These are phyloP conservation scores for Podaxis sp. DNA, from an alignment of 768 basidiomycete genomes.

Conservation along the genomic window DNA sequence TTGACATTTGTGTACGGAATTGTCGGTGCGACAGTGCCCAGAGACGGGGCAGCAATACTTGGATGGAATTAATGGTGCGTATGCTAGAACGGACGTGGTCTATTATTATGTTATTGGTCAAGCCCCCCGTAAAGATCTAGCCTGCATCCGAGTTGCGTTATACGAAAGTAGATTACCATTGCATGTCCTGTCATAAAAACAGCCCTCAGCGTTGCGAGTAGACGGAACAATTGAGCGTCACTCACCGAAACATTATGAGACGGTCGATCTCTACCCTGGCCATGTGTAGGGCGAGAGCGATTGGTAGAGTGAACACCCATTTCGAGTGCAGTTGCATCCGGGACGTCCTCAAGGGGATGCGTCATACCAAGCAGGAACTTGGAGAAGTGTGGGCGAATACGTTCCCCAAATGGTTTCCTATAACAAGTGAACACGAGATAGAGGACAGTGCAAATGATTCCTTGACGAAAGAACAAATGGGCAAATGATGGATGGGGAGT, in stretches of 20 bases:
- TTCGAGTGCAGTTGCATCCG: background rate
- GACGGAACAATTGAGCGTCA: background rate
- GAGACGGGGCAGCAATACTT: too few relatives aligned
- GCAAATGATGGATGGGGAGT: background rate
- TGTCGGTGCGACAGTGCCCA: too few relatives aligned
- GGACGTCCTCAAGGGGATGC: background rate
- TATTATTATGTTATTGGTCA: too few relatives aligned
- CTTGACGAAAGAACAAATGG: background rate
- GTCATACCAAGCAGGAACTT: background rate
- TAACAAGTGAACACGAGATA: background rate
- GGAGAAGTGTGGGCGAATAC: background rate
- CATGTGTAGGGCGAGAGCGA: background rate
- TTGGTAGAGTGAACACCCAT: background rate
- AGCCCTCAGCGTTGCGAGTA: background rate
- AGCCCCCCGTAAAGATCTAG: too few relatives aligned
- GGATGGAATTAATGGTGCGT: too few relatives aligned
- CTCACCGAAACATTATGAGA: background rate
- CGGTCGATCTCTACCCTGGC: background rate
- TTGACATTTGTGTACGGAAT: too few relatives aligned
- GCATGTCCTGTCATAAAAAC: background rate
- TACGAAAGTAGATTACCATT: too few relatives aligned
- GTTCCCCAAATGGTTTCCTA: background rate
- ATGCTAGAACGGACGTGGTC: too few relatives aligned
- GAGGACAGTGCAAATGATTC: background rate
- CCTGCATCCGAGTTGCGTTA: too few relatives aligned